Evolutionary conservation across 768 basidiomycete species (phyloP), one percentile per base, ranked within the genome.

Genomic region (Favolaschia claudopus): DNA sequence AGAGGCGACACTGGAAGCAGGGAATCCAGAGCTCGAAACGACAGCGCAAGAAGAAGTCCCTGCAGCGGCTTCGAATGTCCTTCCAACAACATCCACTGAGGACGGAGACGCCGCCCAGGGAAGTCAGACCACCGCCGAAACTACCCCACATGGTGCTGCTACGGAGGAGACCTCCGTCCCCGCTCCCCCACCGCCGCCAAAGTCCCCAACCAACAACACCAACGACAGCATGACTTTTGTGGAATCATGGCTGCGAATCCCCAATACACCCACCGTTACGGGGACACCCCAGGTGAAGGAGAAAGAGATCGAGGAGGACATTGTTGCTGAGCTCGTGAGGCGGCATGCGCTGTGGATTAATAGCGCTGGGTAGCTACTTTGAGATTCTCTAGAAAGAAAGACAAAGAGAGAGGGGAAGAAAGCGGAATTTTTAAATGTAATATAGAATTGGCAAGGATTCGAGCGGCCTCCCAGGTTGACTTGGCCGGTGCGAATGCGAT

Each of bases 261-360:
- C 75, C 12, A 70, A 73, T 15, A 52, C 72, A 34, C 66, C 76
- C 1, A 70, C 75, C 12, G 67, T n/a, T n/a, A n/a, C 73, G 1
- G 76, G 29, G 40, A 37, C 77, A 8, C 75, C 72, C 2, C 58
- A 60, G 15, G 67, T 64, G 31, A 67, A 74, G 15, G 76, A 76
- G 29, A 88, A 88, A 59, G 96, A 99, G 76, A 99, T 99, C 33
- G 96, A 99, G 72, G 92, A 96, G 68, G 87, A 94, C 53, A 98
- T 99, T 60, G 79, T 99, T 1, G 73, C 69, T 2, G 91, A 93
- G 69, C 77, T 99, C 45, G 84, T 93, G 6, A 77, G 74, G 65
- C 81, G 91, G 61, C 96, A 99, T 74, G 76, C 78, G 5, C 73
- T 68, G 27, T 98, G 95, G 93, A 84, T 90, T 37, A 72, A 67